Evolutionary conservation across 2,329 filamentous ascomycete genomes (phyloP).

Genomic region (Helotiales sp.): DNA sequence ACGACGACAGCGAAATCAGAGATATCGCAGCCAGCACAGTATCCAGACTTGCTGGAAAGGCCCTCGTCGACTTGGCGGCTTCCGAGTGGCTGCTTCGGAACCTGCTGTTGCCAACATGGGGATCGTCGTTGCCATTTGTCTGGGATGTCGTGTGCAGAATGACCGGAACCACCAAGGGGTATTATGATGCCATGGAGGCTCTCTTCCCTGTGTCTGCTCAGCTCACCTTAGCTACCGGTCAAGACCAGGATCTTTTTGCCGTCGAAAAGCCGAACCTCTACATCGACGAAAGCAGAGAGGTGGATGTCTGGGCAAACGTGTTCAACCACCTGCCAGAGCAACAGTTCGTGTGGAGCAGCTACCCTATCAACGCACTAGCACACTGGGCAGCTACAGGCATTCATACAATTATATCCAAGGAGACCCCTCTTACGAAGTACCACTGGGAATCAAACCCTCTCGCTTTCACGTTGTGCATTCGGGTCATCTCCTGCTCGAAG

Average conservation of each 20-base stretch:
- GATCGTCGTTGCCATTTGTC: slow-evolving; percentile 2
- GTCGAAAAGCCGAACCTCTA: slow-evolving; percentile 96
- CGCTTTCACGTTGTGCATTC: background rate
- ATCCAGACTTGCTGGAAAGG: slow-evolving; percentile 47
- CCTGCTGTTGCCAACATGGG: slow-evolving; percentile 13
- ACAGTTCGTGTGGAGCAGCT: background rate
- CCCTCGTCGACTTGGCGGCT: slow-evolving; percentile 32
- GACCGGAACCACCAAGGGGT: slow-evolving; percentile 13
- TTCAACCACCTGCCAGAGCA: slow-evolving; percentile 35
- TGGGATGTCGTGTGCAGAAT: slow-evolving; percentile 22
- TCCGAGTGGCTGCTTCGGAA: slow-evolving; percentile 8
- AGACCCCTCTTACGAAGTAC: background rate
- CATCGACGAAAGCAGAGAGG: slow-evolving; percentile 77
- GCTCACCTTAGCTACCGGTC: slow-evolving; percentile 47
- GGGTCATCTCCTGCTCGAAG: background rate
- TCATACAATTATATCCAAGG: background rate
- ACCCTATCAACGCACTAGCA: background rate
- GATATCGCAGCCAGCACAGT: slow-evolving; percentile 19
- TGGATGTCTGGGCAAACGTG: slow-evolving; percentile 59
- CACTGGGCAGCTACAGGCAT: background rate
- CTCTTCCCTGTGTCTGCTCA: slow-evolving; percentile 37
- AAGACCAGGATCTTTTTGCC: slow-evolving; percentile 73
- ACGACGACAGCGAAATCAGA: slow-evolving; percentile 15
- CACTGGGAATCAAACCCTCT: background rate
- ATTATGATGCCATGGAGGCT: background rate